Percentiles rank a stretch among this genome's conserved stretches.
Conservation (phyloP, 2,329 filamentous ascomycete genomes). For the Trichoderma citrinoviride region DNA sequence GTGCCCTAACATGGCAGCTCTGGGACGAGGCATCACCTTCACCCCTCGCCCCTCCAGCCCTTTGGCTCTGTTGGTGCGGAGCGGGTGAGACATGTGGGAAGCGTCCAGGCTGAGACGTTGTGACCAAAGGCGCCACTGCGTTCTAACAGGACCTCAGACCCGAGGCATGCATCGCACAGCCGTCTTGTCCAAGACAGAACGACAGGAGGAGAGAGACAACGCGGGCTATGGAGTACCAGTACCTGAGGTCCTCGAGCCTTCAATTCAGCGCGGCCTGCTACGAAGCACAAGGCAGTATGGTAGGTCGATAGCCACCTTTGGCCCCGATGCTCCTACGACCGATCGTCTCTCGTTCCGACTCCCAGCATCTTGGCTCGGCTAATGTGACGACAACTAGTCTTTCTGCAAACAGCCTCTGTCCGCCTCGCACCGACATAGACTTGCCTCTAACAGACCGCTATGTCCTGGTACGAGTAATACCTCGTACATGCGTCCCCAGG, state of each 20-base stretch:
- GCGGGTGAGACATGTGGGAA: conserved; percentile 16
- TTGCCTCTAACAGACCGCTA: not conserved
- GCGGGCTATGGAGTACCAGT: not conserved
- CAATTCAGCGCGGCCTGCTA: not conserved
- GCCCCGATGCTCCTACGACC: too few relatives aligned
- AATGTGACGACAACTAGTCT: not conserved
- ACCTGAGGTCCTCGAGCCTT: not conserved
- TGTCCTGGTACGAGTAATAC: not conserved
- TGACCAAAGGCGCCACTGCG: conserved; percentile 4
- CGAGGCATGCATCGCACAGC: conserved; percentile 19
- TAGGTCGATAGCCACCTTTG: not conserved
- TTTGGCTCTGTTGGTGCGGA: not conserved
- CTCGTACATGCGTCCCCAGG: not conserved
- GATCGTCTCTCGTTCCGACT: not conserved
- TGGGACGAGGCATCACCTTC: conserved; percentile 1
- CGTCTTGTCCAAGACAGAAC: conserved; percentile 14
- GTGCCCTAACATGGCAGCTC: conserved; percentile 13
- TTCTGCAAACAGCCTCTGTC: not conserved
- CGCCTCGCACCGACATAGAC: not conserved
- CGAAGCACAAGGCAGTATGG: not conserved
- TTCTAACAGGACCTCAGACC: conserved; percentile 11
- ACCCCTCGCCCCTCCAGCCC: not conserved
- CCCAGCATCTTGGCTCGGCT: not conserved
- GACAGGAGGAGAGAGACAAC: conserved; percentile 5
- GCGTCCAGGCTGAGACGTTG: not conserved